Evolutionary conservation across 2,329 filamentous ascomycete genomes (phyloP).

Genomic region (Didymella glomerata): DNA sequence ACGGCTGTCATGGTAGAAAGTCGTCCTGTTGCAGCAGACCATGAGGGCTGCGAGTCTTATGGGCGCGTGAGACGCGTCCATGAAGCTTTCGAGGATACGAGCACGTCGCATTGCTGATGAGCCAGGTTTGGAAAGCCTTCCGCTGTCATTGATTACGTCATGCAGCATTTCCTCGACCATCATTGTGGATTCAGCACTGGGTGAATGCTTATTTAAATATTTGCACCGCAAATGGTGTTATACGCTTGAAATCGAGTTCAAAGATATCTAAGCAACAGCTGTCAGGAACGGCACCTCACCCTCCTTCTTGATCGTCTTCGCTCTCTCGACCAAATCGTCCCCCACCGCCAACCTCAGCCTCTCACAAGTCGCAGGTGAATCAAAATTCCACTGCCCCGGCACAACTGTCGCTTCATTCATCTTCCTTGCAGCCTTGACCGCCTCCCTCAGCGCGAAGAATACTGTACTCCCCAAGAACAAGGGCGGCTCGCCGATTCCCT

Average conservation of each 20-base stretch:
- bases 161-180: neutral
- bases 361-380: conserved; percentile 85
- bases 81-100: neutral
- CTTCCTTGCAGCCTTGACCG: conserved; percentile 74
- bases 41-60: conserved; percentile 4
- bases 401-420: conserved; percentile 53
- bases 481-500: conserved; percentile 77
- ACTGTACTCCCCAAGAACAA: conserved; percentile 82
- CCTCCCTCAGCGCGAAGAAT: conserved; percentile 87
- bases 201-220: neutral
- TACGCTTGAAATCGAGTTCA: too few species aligned
- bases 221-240: too few species aligned
- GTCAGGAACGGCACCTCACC: conserved; percentile 64
- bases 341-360: conserved; percentile 79
- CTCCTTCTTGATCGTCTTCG: conserved; percentile 71
- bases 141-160: conserved; percentile 14
- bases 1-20: conserved; percentile 36
- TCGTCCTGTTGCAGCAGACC: neutral
- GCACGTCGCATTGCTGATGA: conserved; percentile 2
- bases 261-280: conserved; percentile 41
- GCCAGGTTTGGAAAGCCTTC: conserved; percentile 2
- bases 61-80: conserved; percentile 9
- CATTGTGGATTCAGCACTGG: neutral
- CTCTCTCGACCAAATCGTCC: conserved; percentile 78
- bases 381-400: conserved; percentile 61